Percentiles rank a stretch among this genome's conserved stretches.
Conservation (phyloP, 352 stramenopile species). For the Globisporangium okanoganense region DNA sequence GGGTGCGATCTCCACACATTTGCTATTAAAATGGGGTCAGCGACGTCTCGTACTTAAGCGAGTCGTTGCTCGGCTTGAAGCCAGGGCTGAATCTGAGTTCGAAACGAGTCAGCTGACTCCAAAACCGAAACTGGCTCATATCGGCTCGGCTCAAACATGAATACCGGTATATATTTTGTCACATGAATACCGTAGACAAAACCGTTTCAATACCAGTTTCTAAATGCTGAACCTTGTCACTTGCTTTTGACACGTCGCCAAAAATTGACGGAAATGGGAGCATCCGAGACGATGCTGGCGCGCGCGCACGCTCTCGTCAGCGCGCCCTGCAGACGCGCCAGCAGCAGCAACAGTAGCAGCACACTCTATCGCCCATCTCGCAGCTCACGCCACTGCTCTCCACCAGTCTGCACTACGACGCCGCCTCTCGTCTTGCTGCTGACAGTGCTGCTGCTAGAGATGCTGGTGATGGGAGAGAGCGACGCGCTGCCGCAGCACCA, state of each 20-base stretch:
- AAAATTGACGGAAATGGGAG: neutral
- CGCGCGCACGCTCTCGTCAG: neutral
- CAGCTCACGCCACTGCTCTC: neutral
- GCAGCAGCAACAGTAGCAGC: neutral
- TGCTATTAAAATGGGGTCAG: too few relatives aligned
- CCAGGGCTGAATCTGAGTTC: too few relatives aligned
- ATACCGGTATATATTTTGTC: too few relatives aligned
- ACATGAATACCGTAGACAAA: too few relatives aligned
- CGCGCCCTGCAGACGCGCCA: neutral
- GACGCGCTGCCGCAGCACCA: conserved; percentile 1
- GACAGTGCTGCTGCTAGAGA: neutral
- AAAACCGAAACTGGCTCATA: too few relatives aligned
- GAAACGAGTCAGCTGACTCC: too few relatives aligned
- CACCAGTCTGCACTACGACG: neutral
- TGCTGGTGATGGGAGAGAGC: conserved; percentile 3
- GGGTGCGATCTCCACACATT: too few relatives aligned
- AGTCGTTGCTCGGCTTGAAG: too few relatives aligned
- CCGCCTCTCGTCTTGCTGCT: neutral
- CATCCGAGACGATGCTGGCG: neutral
- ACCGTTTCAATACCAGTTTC: too few relatives aligned
- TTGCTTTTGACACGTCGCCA: conserved; percentile 5
- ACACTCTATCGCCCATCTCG: neutral
- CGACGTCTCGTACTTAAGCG: too few relatives aligned
- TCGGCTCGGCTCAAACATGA: too few relatives aligned
- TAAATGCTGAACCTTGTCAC: too few relatives aligned